These are phyloP conservation scores for Auxenochlorella pyrenoidosa DNA, from an alignment of 139 green algal genomes.

Conservation along the genomic window DNA sequence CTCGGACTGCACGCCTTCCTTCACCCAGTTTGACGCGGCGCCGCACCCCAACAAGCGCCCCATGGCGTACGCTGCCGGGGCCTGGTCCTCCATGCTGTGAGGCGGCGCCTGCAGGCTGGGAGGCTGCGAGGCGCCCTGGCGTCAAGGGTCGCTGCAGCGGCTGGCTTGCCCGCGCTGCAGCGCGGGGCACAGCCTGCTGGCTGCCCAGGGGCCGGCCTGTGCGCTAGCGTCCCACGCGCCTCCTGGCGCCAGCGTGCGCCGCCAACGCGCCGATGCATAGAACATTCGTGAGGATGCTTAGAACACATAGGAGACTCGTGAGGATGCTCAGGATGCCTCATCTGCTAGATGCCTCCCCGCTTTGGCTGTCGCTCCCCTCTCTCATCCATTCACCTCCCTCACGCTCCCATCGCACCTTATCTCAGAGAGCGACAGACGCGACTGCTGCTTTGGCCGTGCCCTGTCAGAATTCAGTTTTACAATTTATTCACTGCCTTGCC, in stretches of 20 bases:
- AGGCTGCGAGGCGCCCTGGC: too few relatives aligned
- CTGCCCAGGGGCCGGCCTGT: too few relatives aligned
- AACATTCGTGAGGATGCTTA: neutral
- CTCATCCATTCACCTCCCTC: neutral
- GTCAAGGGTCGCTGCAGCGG: too few relatives aligned
- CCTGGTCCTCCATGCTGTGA: slow-evolving; percentile 52
- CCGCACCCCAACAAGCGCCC: slow-evolving; percentile 92
- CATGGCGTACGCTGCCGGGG: slow-evolving; percentile 89
- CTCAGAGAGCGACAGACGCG: neutral
- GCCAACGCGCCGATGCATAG: too few relatives aligned
- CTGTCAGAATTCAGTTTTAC: neutral
- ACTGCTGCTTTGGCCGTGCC: neutral
- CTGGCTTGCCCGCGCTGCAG: neutral
- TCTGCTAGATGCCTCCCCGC: neutral
- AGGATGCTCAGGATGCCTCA: too few relatives aligned
- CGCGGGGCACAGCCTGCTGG: too few relatives aligned
- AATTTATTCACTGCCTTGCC: neutral
- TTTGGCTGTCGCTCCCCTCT: neutral
- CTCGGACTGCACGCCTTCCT: slow-evolving; percentile 92
- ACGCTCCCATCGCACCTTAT: neutral
- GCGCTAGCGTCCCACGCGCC: too few relatives aligned
- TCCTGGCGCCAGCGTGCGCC: neutral
- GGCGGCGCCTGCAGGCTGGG: neutral
- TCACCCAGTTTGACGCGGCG: slow-evolving; percentile 89
- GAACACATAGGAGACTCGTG: too few relatives aligned